Evolutionary conservation across 352 stramenopile species (phyloP).

Genomic region (Blastocystis sp.): DNA sequence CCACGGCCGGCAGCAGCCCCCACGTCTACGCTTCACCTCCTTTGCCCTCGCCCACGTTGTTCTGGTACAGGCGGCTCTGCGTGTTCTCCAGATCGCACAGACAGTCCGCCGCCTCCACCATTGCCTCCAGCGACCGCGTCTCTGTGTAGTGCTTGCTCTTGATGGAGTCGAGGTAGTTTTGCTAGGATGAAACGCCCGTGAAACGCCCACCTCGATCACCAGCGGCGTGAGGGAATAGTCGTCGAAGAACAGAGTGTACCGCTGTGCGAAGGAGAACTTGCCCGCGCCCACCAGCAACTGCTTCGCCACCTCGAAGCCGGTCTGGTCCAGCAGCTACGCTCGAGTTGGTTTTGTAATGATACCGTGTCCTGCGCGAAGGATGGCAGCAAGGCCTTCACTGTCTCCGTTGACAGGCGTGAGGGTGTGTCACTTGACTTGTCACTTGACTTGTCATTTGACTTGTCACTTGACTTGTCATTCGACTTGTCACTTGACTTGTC

Average conservation of each 20-base stretch:
- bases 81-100: conserved; percentile 85
- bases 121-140: conserved; percentile 77
- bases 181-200: conserved; percentile 71
- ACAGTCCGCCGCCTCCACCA: conserved; percentile 83
- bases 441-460: too few species aligned
- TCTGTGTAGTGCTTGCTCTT: conserved; percentile 77
- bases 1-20: conserved; percentile 86
- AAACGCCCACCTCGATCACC: conserved; percentile 85
- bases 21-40: conserved; percentile 83
- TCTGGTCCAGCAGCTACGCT: conserved; percentile 82
- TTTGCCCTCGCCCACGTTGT: conserved; percentile 73
- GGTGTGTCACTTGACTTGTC: conserved; percentile 71
- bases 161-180: conserved; percentile 81
- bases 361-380: neutral
- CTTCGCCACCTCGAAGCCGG: conserved; percentile 88
- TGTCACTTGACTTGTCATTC: too few species aligned
- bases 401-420: conserved; percentile 73
- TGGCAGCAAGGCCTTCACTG: conserved; percentile 53
- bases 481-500: too few species aligned
- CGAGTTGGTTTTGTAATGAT: neutral
- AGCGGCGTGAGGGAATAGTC: conserved; percentile 96
- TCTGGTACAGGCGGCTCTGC: conserved; percentile 74
- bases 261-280: conserved; percentile 77
- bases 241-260: conserved; percentile 95
- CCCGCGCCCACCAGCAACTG: conserved; percentile 79